phyloP scores from a whole-genome alignment of 352 stramenopile species.

The Saprolegnia parasitica region DNA sequence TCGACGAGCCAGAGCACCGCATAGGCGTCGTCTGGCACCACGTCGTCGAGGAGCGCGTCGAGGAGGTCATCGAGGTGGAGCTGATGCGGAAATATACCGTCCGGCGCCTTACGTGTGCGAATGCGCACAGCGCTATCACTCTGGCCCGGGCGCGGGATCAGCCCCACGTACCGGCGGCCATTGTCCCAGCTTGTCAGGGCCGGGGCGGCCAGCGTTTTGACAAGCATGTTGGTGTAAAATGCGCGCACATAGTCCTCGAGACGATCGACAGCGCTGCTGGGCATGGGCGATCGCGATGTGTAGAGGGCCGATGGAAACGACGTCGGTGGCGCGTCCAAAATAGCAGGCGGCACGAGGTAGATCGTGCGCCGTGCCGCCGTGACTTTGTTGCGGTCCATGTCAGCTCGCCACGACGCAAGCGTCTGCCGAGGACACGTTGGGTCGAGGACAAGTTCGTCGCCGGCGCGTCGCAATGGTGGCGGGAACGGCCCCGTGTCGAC shows the following conservation, averaged over 20 bases:
- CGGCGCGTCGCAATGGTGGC: not conserved
- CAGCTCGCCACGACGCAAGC: not conserved
- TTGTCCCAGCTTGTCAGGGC: constrained; percentile 2
- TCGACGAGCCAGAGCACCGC: constrained; percentile 9
- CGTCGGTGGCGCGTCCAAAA: not conserved
- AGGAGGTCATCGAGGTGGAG: not conserved
- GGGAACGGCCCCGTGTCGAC: not conserved
- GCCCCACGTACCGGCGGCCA: not conserved
- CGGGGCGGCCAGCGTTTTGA: not conserved
- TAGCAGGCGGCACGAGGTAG: not conserved
- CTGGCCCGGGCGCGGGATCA: not conserved
- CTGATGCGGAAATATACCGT: not conserved
- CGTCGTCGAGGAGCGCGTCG: not conserved
- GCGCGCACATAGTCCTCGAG: not conserved
- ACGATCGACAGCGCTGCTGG: not conserved
- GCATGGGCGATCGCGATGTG: not conserved
- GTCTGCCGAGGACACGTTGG: not conserved
- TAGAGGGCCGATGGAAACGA: not conserved
- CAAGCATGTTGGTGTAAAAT: not conserved
- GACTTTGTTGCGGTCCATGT: not conserved
- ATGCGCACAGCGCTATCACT: not conserved
- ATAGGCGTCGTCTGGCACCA: not conserved
- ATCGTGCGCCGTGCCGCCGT: not conserved
- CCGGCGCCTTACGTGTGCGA: not conserved
- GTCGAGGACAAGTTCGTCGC: not conserved